Evolutionary conservation across 176 grass and related monocot species (phyloP).

Genomic region (Rhynchospora pubera): DNA sequence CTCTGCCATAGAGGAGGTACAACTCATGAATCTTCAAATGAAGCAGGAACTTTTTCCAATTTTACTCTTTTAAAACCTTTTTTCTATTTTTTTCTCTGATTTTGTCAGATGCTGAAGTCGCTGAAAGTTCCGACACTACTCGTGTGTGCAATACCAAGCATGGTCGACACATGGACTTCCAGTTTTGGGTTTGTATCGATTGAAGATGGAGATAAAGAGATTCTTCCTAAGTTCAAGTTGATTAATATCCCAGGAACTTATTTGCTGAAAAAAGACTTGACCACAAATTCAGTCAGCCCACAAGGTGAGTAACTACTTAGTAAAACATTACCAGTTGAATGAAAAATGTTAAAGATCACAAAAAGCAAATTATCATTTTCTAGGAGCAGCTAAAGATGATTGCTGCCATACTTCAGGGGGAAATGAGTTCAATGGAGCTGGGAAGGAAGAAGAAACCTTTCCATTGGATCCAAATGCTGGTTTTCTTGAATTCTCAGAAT

Average conservation of each 20-base stretch:
- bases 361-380: background rate
- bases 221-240: constrained; percentile 47
- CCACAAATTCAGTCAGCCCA: constrained; percentile 5
- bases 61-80: background rate
- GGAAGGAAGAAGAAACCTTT: background rate
- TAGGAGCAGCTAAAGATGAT: background rate
- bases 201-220: constrained; percentile 55
- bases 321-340: background rate
- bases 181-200: constrained; percentile 49
- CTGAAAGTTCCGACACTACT: constrained; percentile 62
- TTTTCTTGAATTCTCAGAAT: background rate
- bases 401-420: background rate
- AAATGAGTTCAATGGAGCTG: background rate
- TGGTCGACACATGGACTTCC: constrained; percentile 58
- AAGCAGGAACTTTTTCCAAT: background rate
- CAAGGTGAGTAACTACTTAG: constrained; percentile 34
- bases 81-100: background rate
- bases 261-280: constrained; percentile 56
- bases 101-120: constrained; percentile 53
- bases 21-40: background rate
- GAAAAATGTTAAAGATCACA: background rate
- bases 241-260: constrained; percentile 46
- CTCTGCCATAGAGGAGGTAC: constrained; percentile 60
- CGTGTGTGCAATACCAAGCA: constrained; percentile 53
- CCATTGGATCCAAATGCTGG: background rate